Percentiles rank a stretch among this genome's conserved stretches.
Conservation (phyloP, 768 basidiomycete species). For the Tylopilus felleus region DNA sequence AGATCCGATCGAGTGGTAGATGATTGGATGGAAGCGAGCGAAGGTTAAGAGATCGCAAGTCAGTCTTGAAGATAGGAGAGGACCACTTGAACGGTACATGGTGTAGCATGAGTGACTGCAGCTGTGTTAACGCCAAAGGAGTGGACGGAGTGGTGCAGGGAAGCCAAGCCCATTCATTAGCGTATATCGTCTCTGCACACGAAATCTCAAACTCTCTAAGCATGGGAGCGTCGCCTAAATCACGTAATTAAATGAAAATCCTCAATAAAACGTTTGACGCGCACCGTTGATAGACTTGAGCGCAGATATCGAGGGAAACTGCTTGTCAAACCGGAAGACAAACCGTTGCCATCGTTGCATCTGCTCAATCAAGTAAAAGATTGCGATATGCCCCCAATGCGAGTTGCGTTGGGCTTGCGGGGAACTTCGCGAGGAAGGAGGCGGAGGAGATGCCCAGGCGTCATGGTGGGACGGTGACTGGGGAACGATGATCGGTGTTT, state of each 20-base stretch:
- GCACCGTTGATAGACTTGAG: constrained; percentile 69
- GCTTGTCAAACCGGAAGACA: constrained; percentile 74
- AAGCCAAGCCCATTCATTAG: constrained; percentile 71
- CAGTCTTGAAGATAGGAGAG: constrained; percentile 63
- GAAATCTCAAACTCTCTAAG: constrained; percentile 77
- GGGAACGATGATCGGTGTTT: constrained; percentile 45
- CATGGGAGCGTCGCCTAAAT: constrained; percentile 65
- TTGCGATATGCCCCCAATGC: constrained; percentile 79
- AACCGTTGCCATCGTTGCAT: constrained; percentile 84
- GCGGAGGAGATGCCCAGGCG: constrained; percentile 35
- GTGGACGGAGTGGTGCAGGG: constrained; percentile 45
- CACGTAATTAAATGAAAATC: constrained; percentile 1
- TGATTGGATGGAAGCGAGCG: constrained; percentile 62
- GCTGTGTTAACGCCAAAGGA: constrained; percentile 40
- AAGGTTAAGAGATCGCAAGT: constrained; percentile 56
- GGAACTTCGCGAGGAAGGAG: constrained; percentile 23
- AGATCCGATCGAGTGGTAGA: constrained; percentile 63
- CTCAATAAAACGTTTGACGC: constrained; percentile 19
- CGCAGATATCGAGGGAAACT: constrained; percentile 69
- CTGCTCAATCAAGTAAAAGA: constrained; percentile 75
- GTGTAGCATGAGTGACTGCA: constrained; percentile 60
- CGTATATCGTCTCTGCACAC: constrained; percentile 59
- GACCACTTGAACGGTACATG: constrained; percentile 77
- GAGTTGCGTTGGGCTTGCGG: constrained; percentile 44
- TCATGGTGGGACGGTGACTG: constrained; percentile 42